Evolutionary conservation across 2,329 filamentous ascomycete species (phyloP).

Genomic region (Fonsecaea erecta): DNA sequence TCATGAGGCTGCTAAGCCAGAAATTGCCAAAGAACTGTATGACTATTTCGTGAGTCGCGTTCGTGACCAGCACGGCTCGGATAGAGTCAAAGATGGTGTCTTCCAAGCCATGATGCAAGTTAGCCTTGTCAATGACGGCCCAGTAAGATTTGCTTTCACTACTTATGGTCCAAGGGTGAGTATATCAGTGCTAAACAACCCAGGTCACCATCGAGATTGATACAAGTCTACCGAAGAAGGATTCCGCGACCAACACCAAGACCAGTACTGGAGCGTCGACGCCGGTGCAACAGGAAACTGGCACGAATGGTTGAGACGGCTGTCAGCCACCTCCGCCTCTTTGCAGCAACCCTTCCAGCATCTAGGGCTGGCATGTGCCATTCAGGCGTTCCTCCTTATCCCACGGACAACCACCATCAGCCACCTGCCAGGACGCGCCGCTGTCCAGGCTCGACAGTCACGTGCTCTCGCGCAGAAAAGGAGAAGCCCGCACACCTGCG

Average conservation of each 20-base stretch:
- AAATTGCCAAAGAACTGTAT: conserved; percentile 80
- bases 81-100: conserved; percentile 88
- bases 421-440: too few relatives aligned
- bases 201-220: conserved; percentile 47
- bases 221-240: conserved; percentile 50
- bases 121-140: conserved; percentile 82
- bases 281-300: conserved; percentile 8
- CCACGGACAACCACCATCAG: background rate
- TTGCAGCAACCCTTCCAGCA: background rate
- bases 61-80: conserved; percentile 69
- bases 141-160: conserved; percentile 52
- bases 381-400: background rate
- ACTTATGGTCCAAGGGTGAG: background rate
- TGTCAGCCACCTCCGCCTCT: background rate
- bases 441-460: background rate
- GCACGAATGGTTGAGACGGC: background rate
- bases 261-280: conserved; percentile 21
- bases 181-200: conserved; percentile 12
- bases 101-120: conserved; percentile 99
- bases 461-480: conserved; percentile 13
- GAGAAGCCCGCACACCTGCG: conserved; percentile 29
- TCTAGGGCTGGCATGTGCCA: background rate
- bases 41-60: conserved; percentile 81
- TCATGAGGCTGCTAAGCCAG: conserved; percentile 79
- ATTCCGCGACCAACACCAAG: conserved; percentile 34